These are phyloP conservation scores for Cercospora beticola DNA, from an alignment of 2,329 filamentous ascomycete genomes.

Conservation along the genomic window DNA sequence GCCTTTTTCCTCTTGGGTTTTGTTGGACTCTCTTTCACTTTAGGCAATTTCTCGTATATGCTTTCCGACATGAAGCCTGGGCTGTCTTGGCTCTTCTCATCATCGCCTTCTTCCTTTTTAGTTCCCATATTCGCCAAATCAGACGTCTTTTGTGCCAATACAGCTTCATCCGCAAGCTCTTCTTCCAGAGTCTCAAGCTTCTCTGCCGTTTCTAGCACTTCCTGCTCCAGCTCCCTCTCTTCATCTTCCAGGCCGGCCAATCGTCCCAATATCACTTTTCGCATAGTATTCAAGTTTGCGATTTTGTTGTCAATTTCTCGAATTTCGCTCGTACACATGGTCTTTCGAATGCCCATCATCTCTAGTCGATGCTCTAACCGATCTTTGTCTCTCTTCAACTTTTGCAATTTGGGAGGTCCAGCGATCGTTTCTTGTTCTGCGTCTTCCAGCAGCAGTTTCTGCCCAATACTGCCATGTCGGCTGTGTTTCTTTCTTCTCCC, in stretches of 20 bases:
- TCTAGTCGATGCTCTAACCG: constrained; percentile 81
- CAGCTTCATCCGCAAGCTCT: constrained; percentile 53
- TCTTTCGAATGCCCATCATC: constrained; percentile 88
- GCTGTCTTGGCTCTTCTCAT: constrained; percentile 43
- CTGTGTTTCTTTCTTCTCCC: constrained; percentile 64
- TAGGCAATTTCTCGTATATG: constrained; percentile 87
- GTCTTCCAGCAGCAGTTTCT: constrained; percentile 64
- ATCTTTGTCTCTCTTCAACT: constrained; percentile 77
- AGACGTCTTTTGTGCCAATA: constrained; percentile 43
- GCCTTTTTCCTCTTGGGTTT: constrained; percentile 54
- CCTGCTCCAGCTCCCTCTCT: constrained; percentile 84
- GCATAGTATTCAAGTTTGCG: constrained; percentile 87
- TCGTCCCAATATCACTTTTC: constrained; percentile 84
- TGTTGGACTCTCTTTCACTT: constrained; percentile 39
- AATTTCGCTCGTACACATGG: constrained; percentile 96
- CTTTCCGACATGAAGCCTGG: constrained; percentile 93
- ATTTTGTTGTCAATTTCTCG: constrained; percentile 97
- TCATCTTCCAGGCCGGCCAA: constrained; percentile 85
- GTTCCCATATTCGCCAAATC: constrained; percentile 46
- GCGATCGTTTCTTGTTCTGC: constrained; percentile 60
- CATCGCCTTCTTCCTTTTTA: constrained; percentile 49
- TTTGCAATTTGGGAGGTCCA: constrained; percentile 66
- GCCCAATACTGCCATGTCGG: constrained; percentile 69
- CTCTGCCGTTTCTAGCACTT: constrained; percentile 64
- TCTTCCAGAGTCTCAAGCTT: constrained; percentile 64